These are phyloP conservation scores for Boletus vinaceobasis DNA, from an alignment of 768 basidiomycete species.

Conservation along the genomic window DNA sequence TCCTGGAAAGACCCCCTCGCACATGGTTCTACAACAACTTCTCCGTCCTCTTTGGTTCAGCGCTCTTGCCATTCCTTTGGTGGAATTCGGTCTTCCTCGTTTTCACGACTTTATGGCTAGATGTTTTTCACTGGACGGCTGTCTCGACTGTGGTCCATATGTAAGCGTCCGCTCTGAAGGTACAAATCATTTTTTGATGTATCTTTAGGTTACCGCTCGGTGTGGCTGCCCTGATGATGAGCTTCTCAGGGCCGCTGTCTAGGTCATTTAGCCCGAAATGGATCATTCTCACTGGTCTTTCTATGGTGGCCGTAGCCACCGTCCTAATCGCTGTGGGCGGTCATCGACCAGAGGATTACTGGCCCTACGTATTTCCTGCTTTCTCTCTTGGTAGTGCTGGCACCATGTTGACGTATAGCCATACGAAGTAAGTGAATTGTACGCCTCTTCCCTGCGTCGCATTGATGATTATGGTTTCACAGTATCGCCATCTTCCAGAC, in stretches of 20 bases:
- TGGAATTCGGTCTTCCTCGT: conserved; percentile 35
- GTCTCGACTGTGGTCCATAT: conserved; percentile 40
- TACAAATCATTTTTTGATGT: neutral
- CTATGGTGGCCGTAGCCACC: conserved; percentile 37
- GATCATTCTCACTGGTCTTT: conserved; percentile 42
- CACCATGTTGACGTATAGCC: conserved; percentile 42
- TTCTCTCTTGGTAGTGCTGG: conserved; percentile 48
- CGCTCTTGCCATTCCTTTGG: conserved; percentile 42
- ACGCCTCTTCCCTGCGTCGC: neutral
- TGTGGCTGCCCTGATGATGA: conserved; percentile 33
- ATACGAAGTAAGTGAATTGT: conserved; percentile 41
- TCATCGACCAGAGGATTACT: conserved; percentile 41
- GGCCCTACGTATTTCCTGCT: conserved; percentile 47
- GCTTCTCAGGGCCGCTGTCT: conserved; percentile 39
- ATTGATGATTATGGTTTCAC: neutral
- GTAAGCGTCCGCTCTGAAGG: conserved; percentile 21
- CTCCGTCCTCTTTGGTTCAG: conserved; percentile 35
- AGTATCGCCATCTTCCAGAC: conserved; percentile 52
- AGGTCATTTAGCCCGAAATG: conserved; percentile 40
- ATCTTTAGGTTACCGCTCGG: conserved; percentile 41
- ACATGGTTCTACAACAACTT: conserved; percentile 44
- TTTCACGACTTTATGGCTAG: conserved; percentile 40
- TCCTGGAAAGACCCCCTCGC: conserved; percentile 34
- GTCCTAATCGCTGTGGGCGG: conserved; percentile 42
- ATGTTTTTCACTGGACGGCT: conserved; percentile 40